Base-by-base conservation (phyloP, 2,329 filamentous ascomycete species). In the Fusarium sp. region DNA sequence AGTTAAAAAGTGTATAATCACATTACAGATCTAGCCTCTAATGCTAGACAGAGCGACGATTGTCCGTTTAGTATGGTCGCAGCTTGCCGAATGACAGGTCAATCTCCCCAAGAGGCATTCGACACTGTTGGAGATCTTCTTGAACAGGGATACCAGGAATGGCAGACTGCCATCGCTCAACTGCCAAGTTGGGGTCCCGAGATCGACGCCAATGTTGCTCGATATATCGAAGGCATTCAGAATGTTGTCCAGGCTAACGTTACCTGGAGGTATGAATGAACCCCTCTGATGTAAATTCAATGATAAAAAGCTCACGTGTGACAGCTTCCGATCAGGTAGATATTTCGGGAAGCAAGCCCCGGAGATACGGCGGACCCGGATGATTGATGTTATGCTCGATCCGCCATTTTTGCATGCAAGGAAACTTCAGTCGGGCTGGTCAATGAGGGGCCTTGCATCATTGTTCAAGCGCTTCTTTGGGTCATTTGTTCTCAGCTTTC, bases 231-330 rank as follows among this genome's bases (percentile, higher is more conserved):
- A 24, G 61, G 61, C 2, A 64, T 64, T 8, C 61, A 64, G 5
- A 49, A 64, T 13, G 61, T 64, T 3, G 61, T 64, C 7, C 61
- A 64, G 23, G 61, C 61, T 23, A 64, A 64, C 24, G 20, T 64
- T 38, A 64, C 59, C 13, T 64, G 61, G 61, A 64, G 61, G 61
- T 64, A 46, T 15, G 18, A 28, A 28, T 33, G 2, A 21, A 8
- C 31, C 3, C 3, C 2, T 4, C 3, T 3, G 7, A n/a, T n/a
- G n/a, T n/a, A 5, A 28, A 7, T 3, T 26, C 16, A 13, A 12
- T 11, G 3, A 5, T 10, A 23, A 6, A 4, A 28, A 13, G 24
- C 26, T 63, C 5, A 63, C 26, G 39, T 26, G 18, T 29, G n/a
- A 49, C 12, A 64, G 61, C 18, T 64, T 64, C 21, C 59, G 38